A percentile compares a stretch with the other conserved stretches of the same genome.
phyloP scores from a whole-genome alignment of 345 rosid species.

The Ailanthus altissimus region DNA sequence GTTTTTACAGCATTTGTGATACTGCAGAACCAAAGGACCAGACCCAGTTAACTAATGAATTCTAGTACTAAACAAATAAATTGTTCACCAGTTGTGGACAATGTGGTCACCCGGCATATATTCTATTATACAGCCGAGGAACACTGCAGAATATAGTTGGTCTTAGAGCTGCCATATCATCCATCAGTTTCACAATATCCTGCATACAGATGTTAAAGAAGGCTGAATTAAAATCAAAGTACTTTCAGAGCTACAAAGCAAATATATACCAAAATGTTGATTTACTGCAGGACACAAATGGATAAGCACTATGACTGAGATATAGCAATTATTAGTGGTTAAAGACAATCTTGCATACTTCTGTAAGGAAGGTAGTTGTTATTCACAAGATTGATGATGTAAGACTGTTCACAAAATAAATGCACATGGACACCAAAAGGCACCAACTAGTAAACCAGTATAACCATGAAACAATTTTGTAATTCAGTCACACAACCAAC shows the following conservation, averaged over 20 bases:
- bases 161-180: constrained; percentile 85
- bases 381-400: constrained; percentile 4
- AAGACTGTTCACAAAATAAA: constrained; percentile 16
- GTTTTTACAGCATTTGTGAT: constrained; percentile 77
- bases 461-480: neutral
- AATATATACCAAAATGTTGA: constrained; percentile 10
- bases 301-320: neutral
- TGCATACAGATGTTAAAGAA: constrained; percentile 35
- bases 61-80: constrained; percentile 20
- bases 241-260: neutral
- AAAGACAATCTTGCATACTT: neutral
- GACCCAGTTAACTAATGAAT: constrained; percentile 17
- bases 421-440: neutral
- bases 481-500: neutral
- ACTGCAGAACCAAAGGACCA: constrained; percentile 47
- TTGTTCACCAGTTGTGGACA: constrained; percentile 20
- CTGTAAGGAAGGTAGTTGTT: neutral
- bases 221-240: constrained; percentile 13
- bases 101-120: constrained; percentile 72
- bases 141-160: constrained; percentile 95
- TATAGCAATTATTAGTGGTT: neutral
- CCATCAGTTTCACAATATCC: constrained; percentile 92
- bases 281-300: constrained; percentile 5
- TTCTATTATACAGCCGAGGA: constrained; percentile 93
- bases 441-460: neutral